A percentile compares a stretch with the other conserved stretches of the same genome.
phyloP scores from a whole-genome alignment of 2,329 filamentous ascomycete genomes.

The Fusarium liriodendri region DNA sequence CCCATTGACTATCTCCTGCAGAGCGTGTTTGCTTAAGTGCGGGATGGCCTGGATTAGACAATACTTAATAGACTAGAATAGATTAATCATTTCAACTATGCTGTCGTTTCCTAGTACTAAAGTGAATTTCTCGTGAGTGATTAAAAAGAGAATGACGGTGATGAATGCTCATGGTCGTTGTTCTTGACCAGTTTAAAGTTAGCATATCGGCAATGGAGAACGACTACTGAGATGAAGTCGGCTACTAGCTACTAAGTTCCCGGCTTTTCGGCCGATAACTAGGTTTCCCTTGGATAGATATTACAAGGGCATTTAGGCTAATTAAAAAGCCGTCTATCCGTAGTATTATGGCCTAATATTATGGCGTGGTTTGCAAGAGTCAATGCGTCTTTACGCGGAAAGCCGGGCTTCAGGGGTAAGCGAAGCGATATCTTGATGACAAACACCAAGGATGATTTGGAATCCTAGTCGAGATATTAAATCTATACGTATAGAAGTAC shows the following conservation, averaged over 20 bases:
- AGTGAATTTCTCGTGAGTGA: not conserved
- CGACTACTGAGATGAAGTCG: not conserved
- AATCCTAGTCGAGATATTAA: not conserved
- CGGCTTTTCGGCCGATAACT: not conserved
- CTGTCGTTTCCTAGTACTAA: not conserved
- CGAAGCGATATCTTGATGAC: not conserved
- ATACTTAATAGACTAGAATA: not conserved
- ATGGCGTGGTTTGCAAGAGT: not conserved
- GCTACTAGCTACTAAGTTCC: not conserved
- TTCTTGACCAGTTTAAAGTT: not conserved
- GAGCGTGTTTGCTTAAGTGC: slow-evolving; percentile 19
- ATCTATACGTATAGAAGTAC: not conserved
- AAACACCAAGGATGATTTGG: not conserved
- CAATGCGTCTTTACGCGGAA: not conserved
- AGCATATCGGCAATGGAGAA: not conserved
- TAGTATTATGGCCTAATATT: not conserved
- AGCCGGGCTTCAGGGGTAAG: not conserved
- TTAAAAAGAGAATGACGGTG: not conserved
- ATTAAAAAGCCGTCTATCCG: not conserved
- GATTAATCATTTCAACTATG: not conserved
- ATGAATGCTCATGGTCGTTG: not conserved
- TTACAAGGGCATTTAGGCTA: not conserved
- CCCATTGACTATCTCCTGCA: slow-evolving; percentile 54
- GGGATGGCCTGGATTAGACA: not conserved
- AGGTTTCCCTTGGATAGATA: not conserved